Evolutionary conservation across 1,284 basidiomycete genomes (phyloP).

Genomic region (Moesziomyces antarcticus): DNA sequence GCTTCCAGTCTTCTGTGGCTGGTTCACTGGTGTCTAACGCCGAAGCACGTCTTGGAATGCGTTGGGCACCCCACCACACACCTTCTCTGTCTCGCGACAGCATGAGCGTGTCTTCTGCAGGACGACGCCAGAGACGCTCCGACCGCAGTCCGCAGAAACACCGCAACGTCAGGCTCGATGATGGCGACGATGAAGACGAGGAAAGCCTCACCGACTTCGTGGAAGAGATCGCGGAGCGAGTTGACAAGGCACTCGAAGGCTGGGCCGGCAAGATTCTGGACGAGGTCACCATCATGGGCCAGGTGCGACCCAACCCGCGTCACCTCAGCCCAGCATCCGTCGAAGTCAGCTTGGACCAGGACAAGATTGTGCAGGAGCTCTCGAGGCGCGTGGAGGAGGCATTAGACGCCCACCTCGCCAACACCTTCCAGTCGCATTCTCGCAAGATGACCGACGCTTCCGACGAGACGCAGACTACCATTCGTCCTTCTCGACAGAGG

Average conservation of each 20-base stretch:
- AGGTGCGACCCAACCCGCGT: conserved; percentile 42
- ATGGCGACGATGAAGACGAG: conserved; percentile 40
- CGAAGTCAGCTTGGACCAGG: conserved; percentile 17
- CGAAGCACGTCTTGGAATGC: conserved; percentile 9
- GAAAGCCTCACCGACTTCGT: conserved; percentile 54
- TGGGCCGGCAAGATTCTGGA: conserved; percentile 64
- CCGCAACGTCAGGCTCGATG: background rate
- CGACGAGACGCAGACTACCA: conserved; percentile 49
- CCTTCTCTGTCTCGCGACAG: conserved; percentile 14
- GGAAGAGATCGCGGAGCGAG: conserved; percentile 57
- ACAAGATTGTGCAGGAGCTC: conserved; percentile 31
- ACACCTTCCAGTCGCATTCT: conserved; percentile 12
- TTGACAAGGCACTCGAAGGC: conserved; percentile 57
- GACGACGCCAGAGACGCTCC: conserved; percentile 10
- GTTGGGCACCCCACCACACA: conserved; percentile 8
- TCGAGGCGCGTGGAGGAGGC: conserved; percentile 27
- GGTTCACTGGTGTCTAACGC: conserved; percentile 14
- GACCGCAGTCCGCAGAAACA: conserved; percentile 1
- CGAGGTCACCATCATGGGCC: conserved; percentile 63
- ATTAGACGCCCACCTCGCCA: conserved; percentile 21
- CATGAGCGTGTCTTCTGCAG: conserved; percentile 20
- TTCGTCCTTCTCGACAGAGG: conserved; percentile 13
- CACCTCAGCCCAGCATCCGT: conserved; percentile 3
- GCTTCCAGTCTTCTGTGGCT: conserved; percentile 16
- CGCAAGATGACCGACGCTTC: conserved; percentile 27